Percentiles rank a stretch among this genome's conserved stretches.
Evolutionary conservation across 1,139 yeast species (phyloP).

Genomic region (Casaregolazyma lundiana): DNA sequence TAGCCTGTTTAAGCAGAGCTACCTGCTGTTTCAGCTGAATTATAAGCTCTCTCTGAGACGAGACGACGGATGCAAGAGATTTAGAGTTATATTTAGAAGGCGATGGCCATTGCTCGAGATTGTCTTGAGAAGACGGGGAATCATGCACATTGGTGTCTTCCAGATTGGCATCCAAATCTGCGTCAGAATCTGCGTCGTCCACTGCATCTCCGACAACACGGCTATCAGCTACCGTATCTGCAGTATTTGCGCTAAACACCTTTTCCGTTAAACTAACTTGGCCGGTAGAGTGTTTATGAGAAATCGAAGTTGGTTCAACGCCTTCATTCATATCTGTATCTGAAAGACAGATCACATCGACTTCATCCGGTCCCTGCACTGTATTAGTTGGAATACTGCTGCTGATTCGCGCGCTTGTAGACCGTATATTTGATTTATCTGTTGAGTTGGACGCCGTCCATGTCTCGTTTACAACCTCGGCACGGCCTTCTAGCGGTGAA

Average conservation of each 20-base stretch:
- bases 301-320: not conserved
- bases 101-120: not conserved
- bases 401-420: not conserved
- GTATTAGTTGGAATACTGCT: not conserved
- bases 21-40: conserved; percentile 5
- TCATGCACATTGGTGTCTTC: too few species aligned
- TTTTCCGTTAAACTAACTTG: not conserved
- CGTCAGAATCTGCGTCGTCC: too few species aligned
- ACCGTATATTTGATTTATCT: not conserved
- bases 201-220: not conserved
- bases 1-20: not conserved
- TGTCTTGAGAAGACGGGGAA: not conserved
- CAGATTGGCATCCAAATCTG: too few species aligned
- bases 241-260: not conserved
- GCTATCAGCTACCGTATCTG: not conserved
- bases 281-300: not conserved
- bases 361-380: not conserved
- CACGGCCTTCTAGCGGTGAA: not conserved
- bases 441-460: not conserved
- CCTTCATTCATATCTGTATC: conserved; percentile 2
- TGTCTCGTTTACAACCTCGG: not conserved
- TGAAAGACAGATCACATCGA: conserved; percentile 1
- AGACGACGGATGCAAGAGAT: not conserved
- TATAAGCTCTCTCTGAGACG: conserved; percentile 5
- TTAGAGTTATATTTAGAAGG: not conserved